Percentiles rank a stretch among this genome's conserved stretches.
These are phyloP conservation scores for Camellia sinensis DNA, from an alignment of 148 eudicot species.

Conservation along the genomic window DNA sequence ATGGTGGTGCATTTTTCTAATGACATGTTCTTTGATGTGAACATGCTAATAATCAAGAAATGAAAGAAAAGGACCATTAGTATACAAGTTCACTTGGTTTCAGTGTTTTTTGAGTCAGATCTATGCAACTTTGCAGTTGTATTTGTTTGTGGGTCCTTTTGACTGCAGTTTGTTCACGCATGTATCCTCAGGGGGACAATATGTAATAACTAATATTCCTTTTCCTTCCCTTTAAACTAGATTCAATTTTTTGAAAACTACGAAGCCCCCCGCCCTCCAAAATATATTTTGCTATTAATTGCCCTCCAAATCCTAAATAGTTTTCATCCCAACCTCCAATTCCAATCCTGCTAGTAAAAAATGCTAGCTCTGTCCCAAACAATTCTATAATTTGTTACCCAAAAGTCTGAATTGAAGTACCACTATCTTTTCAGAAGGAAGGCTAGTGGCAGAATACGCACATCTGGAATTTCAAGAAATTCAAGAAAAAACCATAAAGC, in stretches of 20 bases:
- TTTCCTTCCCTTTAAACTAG: background rate
- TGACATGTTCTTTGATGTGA: background rate
- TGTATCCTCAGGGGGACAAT: background rate
- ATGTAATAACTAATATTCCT: background rate
- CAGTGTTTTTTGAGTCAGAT: background rate
- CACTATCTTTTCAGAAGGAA: conserved; percentile 41
- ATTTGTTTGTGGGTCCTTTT: background rate
- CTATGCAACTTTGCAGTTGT: background rate
- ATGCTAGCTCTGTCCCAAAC: background rate
- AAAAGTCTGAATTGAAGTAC: background rate
- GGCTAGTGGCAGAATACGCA: conserved; percentile 30
- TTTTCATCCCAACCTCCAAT: background rate
- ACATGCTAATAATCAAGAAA: background rate
- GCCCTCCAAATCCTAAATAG: background rate
- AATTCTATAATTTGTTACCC: background rate
- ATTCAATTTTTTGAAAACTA: background rate
- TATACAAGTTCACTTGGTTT: background rate
- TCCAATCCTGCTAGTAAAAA: background rate
- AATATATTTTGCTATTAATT: background rate
- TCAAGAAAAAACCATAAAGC: conserved; percentile 43
- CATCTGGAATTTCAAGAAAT: conserved; percentile 47
- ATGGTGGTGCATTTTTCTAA: background rate
- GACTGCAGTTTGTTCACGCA: background rate
- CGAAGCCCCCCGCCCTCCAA: background rate
- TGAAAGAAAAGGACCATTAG: background rate